phyloP scores from a whole-genome alignment of 495 filamentous ascomycete species.

The Oidiodendron maius region DNA sequence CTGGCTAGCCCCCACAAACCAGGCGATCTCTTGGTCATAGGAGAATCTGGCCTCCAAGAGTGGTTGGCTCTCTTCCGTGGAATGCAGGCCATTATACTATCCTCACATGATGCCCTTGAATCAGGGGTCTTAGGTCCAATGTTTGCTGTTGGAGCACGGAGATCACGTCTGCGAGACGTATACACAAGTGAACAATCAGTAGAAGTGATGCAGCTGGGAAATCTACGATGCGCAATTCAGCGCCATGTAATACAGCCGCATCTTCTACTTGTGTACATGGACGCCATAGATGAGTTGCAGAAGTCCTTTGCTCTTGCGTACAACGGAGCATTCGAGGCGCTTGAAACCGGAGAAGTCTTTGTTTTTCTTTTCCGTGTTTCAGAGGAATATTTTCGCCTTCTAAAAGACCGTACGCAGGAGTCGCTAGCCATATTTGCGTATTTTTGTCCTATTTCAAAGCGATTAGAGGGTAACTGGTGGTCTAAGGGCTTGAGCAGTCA shows the following conservation, averaged over 20 bases:
- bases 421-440: constrained; percentile 34
- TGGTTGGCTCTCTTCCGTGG: constrained; percentile 35
- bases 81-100: constrained; percentile 29
- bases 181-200: background rate
- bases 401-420: constrained; percentile 28
- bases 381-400: constrained; percentile 26
- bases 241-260: constrained; percentile 5
- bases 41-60: constrained; percentile 32
- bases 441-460: constrained; percentile 32
- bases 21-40: constrained; percentile 33
- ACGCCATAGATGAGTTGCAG: background rate
- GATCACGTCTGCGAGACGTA: constrained; percentile 5
- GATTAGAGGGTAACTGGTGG: constrained; percentile 37
- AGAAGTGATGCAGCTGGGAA: constrained; percentile 8
- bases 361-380: constrained; percentile 32
- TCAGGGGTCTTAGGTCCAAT: constrained; percentile 24
- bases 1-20: constrained; percentile 40
- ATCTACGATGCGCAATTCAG: constrained; percentile 19
- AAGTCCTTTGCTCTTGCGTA: constrained; percentile 5
- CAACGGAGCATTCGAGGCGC: background rate
- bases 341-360: constrained; percentile 25
- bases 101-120: constrained; percentile 17
- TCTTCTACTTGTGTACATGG: background rate
- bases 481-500: constrained; percentile 34
- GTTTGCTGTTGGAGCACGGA: constrained; percentile 24